These are phyloP conservation scores for Xylariaceae sp. DNA, from an alignment of 2,329 filamentous ascomycete species.

Conservation along the genomic window DNA sequence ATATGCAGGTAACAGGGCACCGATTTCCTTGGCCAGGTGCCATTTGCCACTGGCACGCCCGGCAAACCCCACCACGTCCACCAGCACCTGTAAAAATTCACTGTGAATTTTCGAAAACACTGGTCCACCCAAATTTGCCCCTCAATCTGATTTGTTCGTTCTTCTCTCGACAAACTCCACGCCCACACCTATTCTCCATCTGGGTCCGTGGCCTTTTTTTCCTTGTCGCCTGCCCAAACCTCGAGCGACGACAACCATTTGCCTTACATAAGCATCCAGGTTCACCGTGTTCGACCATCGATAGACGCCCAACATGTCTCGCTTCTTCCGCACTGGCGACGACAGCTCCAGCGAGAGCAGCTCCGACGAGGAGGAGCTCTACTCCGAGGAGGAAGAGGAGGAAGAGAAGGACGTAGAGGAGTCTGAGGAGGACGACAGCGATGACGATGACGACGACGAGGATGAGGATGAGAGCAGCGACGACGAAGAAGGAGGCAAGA, in stretches of 20 bases:
- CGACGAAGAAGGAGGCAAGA: slow-evolving; percentile 58
- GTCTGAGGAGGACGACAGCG: slow-evolving; percentile 47
- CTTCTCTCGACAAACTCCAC: slow-evolving; percentile 11
- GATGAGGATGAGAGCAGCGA: slow-evolving; percentile 54
- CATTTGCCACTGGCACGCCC: slow-evolving; percentile 8
- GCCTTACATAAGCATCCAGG: not conserved
- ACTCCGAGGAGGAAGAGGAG: slow-evolving; percentile 71
- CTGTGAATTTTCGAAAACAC: slow-evolving; percentile 30
- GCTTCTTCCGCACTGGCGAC: slow-evolving; percentile 88
- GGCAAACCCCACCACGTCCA: slow-evolving; percentile 28
- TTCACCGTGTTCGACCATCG: slow-evolving; percentile 10
- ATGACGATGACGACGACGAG: slow-evolving; percentile 48
- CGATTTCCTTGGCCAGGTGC: not conserved
- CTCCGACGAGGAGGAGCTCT: slow-evolving; percentile 95
- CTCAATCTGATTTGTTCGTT: slow-evolving; percentile 20
- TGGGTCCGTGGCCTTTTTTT: slow-evolving; percentile 6
- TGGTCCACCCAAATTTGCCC: slow-evolving; percentile 25
- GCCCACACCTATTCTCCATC: slow-evolving; percentile 9
- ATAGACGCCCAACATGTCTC: slow-evolving; percentile 64
- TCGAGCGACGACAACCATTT: slow-evolving; percentile 1
- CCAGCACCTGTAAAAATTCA: slow-evolving; percentile 30
- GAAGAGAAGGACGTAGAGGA: slow-evolving; percentile 50
- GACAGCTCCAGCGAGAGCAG: slow-evolving; percentile 95
- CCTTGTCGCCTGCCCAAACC: slow-evolving; percentile 1
- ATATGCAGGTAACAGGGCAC: not conserved